Conservation (phyloP, 306 rosid species). For the Citrullus colocynthis region DNA sequence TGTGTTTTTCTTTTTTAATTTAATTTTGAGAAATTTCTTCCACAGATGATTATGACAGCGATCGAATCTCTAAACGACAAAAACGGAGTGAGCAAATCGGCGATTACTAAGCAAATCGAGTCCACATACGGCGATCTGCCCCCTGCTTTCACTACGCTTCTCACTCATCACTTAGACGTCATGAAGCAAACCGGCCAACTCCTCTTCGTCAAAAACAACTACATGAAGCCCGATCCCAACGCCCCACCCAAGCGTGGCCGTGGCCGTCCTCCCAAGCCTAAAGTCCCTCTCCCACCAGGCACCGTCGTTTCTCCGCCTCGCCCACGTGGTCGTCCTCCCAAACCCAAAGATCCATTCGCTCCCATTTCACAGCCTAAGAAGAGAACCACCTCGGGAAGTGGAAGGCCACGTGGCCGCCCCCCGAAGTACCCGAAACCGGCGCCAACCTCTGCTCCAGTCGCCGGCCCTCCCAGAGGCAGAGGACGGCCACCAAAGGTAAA, state of each 20-base stretch:
- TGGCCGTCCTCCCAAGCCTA: conserved; percentile 43
- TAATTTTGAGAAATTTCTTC: background rate
- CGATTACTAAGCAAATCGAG: conserved; percentile 34
- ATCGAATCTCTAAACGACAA: conserved; percentile 28
- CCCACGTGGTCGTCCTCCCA: conserved; percentile 45
- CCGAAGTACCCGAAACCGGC: conserved; percentile 33
- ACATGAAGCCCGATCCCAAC: conserved; percentile 37
- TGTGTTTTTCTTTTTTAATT: background rate
- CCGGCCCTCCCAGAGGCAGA: conserved; percentile 31
- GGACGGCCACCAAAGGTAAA: conserved; percentile 48
- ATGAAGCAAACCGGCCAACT: conserved; percentile 35
- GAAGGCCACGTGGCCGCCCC: conserved; percentile 54
- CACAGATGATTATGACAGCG: conserved; percentile 37
- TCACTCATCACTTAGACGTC: conserved; percentile 23
- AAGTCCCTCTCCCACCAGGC: conserved; percentile 8
- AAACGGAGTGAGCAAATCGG: conserved; percentile 28
- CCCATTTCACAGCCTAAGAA: conserved; percentile 21
- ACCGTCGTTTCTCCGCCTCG: conserved; percentile 16
- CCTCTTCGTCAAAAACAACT: conserved; percentile 28
- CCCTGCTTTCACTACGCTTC: conserved; percentile 22
- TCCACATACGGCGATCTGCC: conserved; percentile 26
- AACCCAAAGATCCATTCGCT: conserved; percentile 31
- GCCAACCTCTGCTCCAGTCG: conserved; percentile 1
- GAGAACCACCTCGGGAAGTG: conserved; percentile 14
- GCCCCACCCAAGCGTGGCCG: conserved; percentile 43